Conservation (phyloP, 2,329 filamentous ascomycete species). For the Ophiostoma piceae region DNA sequence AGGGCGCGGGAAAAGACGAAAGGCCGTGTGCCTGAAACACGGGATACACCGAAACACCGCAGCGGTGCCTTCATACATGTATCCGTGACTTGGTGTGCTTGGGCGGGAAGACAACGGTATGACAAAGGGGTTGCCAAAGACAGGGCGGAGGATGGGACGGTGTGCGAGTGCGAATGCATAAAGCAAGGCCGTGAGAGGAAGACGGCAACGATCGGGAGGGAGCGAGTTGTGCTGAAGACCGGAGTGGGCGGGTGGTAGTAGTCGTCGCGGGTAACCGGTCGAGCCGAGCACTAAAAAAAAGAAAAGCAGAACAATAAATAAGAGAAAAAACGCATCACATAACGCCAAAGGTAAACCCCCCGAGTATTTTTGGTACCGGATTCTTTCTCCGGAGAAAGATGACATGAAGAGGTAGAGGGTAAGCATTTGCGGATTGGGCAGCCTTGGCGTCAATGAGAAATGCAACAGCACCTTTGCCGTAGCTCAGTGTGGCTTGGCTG, state of each 20-base stretch:
- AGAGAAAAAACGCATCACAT: background rate
- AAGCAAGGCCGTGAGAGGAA: background rate
- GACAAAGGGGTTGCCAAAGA: no score
- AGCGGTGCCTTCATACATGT: background rate
- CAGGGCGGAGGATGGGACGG: background rate
- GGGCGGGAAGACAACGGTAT: no score
- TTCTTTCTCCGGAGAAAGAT: background rate
- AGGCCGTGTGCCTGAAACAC: background rate
- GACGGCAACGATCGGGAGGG: background rate
- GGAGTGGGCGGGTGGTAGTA: background rate
- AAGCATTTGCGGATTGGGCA: background rate
- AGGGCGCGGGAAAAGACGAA: background rate
- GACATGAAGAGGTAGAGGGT: background rate
- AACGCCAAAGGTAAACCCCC: conserved; percentile 1
- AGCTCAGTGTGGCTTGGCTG: background rate
- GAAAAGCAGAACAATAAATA: conserved; percentile 13
- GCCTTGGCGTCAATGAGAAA: background rate
- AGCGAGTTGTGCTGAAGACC: background rate
- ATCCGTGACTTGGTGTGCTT: background rate
- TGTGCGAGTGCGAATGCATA: background rate
- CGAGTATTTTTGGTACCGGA: background rate
- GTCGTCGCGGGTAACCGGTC: conserved; percentile 22
- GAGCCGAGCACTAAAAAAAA: conserved; percentile 26
- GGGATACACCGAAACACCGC: conserved; percentile 1
- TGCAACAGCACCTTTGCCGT: background rate